Evolutionary conservation across 768 basidiomycete genomes (phyloP), one percentile per base, ranked within the genome.

Genomic region (Neoboletus subvelutipes): DNA sequence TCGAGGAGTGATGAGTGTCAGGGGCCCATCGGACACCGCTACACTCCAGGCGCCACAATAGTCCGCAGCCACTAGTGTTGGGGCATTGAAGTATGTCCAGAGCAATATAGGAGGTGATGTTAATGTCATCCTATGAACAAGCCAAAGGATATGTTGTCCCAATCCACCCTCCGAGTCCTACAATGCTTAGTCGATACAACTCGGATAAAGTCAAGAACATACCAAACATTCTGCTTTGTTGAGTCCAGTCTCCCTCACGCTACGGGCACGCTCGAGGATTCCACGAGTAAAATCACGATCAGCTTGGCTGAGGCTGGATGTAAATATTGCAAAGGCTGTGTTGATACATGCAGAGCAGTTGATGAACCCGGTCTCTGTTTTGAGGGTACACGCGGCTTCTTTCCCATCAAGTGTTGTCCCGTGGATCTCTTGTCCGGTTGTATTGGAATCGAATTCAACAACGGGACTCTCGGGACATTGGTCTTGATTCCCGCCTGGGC

Each of bases 1-100:
- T 34, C 90, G 79, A 41, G 91, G 90, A 52, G 84, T 79, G 17
- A 84, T 59, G 60, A 81, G 73, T 45, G 68, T 73, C 77, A 67
- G 9, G 73, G 82, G 47, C 70, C 67, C 60, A 47, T 78, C 72
- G n/a, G 78, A 81, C 33, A 82, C 72, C 12, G 73, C 66, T 37
- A 88, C 83, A 2, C 81, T 79, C 88, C 87, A 90, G 24, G 76
- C 61, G 43, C 68, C 70, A 46, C 82, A 65, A 61, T 80, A 78
- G 20, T 75, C 73, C 0, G 83, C 78, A 3, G 83, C 80, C 17
- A 91, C 83, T 37, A 92, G 66, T 5, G 80, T 75, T 28, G 83
- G 68, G 15, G 74, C n/a, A 52, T 73, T 70, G 62, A 87, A 88
- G n/a, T 88, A 90, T 18, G 76, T 73, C 86, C 87, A 88, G 63